Evolutionary conservation across 148 eudicot genomes (phyloP), one percentile per base, ranked within the genome.

Genomic region (Camellia lanceoleosa): DNA sequence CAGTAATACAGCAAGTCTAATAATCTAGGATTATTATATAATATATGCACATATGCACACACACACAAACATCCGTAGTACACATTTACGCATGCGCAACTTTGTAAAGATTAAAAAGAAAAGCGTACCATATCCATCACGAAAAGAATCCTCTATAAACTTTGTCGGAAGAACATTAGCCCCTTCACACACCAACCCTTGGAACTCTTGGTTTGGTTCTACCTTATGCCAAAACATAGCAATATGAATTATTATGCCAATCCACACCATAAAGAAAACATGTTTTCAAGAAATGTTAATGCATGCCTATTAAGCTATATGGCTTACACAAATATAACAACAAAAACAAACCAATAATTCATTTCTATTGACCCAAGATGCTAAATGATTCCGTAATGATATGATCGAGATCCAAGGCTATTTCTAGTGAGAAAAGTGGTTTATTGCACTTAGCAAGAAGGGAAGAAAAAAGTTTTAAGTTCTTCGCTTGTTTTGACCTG

Each of bases 191-290:
- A 94, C 97, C 85, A 97, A 84, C 63, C 99, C 99, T 80, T 91
- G 95, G 80, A 97, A 94, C 81, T 97, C 99, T 83, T 97, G 99
- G 78, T 97, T 97, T 83, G 97, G 98, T 83, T 97, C 98, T 91
- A 97, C 99, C 99, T 97, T 94, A 78, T 87, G 77, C 87, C 88
- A 89, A 85, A 82, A 85, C 64, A 76, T 42, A 63, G 47, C 69
- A 68, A 78, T 41, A 54, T 76, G 54, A 82, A 59, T 82, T 54
- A 78, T 68, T 38, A 78, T 54, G 80, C 70, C 76, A 76, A 49
- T 49, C 63, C 43, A 69, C 43, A 72, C 47, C 55, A 60, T 16
- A 59, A 15, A 68, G 47, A 60, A 68, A 69, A 62, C 30, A 76
- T 61, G 62, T 38, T 60, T 19, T 80, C 73, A 66, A 51, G 14